Evolutionary conservation across 331 rosid genomes (phyloP).

Genomic region (Pyracantha coccinea): DNA sequence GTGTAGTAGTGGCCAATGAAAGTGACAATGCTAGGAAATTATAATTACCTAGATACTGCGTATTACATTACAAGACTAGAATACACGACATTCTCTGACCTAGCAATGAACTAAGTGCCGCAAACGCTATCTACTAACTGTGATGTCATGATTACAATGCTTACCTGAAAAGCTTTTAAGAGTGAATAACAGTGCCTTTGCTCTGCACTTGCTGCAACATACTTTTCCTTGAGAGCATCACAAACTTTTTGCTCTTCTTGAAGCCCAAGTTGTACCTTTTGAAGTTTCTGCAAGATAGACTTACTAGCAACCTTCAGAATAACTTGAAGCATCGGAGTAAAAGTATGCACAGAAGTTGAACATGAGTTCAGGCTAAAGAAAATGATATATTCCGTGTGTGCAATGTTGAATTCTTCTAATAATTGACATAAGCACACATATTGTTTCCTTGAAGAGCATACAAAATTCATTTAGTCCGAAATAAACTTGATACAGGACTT

Average conservation of each 20-base stretch:
- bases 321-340: constrained; percentile 6
- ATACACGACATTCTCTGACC: not conserved
- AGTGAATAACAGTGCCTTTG: constrained; percentile 62
- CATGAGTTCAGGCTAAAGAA: not conserved
- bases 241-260: constrained; percentile 54
- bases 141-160: not conserved
- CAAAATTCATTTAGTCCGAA: not conserved
- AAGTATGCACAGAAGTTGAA: not conserved
- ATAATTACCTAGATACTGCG: not conserved
- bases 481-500: not conserved
- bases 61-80: not conserved
- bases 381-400: not conserved
- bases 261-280: constrained; percentile 50
- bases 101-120: not conserved
- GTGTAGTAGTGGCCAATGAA: not conserved
- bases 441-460: not conserved
- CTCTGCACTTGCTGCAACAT: constrained; percentile 49
- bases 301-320: constrained; percentile 9
- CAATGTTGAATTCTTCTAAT: not conserved
- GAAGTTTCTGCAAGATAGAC: constrained; percentile 54
- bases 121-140: not conserved
- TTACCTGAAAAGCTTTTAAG: constrained; percentile 77
- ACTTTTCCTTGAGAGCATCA: constrained; percentile 45
- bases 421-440: not conserved
- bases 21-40: not conserved